Evolutionary conservation across 225 moss, liverwort and hornwort species (phyloP), one percentile per base, ranked within the genome.

Genomic region (Climacium dendroides): DNA sequence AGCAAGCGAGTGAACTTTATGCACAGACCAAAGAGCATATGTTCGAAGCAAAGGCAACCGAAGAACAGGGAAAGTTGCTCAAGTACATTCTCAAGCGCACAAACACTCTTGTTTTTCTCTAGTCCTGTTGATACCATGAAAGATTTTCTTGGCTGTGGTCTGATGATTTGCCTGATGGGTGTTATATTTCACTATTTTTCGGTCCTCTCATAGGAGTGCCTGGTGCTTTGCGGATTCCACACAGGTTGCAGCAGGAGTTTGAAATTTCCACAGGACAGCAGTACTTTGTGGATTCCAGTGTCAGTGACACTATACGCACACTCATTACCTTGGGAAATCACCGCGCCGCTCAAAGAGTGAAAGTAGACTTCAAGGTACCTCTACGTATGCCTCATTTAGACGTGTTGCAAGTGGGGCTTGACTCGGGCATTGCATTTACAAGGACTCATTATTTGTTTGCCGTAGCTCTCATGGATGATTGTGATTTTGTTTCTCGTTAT

Each of bases 251-350:
- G 90, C 96, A 96, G 85, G 97, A 99, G 66, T 90, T 96, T 82
- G 99, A 99, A 93, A 95, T 93, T 48, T 95, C 96, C 53, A 99
- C 99, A 53, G 97, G 99, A 62, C 96, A 96, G 85, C 90, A 93
- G 39, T 96, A 95, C 74, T 99, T 99, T 91, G 97, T 99, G 84
- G 97, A 99, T 87, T 99, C 99, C 37, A 99, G 99, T 90, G 93
- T 99, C 66, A 97, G 96, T 93, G 99, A 97, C 86, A 97, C 99
- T 58, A 94, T 99, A 77, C 96, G 96, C 75, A 99, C 99, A 55
- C 93, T 96, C 54, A 97, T 99, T 85, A 96, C 95, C 19, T 81
- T 99, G 87, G 97, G 97, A 71, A 97, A 99, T 89, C 92, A 97
- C 91, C 88, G 89, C 61, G 96, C 97, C 90, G 97, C 97, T 75